phyloP scores from a whole-genome alignment of 768 basidiomycete species.

The Mycena vulgaris region DNA sequence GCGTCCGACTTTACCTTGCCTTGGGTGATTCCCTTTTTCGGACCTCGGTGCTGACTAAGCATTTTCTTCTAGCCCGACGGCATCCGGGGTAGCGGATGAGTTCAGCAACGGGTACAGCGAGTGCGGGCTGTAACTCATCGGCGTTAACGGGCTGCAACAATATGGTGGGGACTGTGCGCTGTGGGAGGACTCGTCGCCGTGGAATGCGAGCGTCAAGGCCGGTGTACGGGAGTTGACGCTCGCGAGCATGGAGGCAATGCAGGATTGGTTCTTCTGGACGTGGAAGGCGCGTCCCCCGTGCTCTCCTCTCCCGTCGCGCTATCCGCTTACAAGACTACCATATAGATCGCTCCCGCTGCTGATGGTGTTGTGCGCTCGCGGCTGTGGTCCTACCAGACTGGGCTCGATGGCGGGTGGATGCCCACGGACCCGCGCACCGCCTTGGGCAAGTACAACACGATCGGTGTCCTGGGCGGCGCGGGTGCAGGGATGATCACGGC shows the following conservation, averaged over 20 bases:
- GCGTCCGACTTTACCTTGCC: no score
- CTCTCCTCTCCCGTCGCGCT: conserved; percentile 76
- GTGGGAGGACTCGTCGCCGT: conserved; percentile 65
- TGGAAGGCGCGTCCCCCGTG: conserved; percentile 81
- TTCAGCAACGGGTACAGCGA: no score
- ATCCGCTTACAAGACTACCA: no score
- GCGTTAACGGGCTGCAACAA: conserved; percentile 48
- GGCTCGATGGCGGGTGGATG: conserved; percentile 71
- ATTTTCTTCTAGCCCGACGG: not conserved
- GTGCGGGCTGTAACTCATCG: conserved; percentile 63
- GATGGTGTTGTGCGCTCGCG: conserved; percentile 66
- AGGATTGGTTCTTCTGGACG: conserved; percentile 83
- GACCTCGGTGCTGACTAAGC: no score
- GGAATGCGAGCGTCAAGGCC: conserved; percentile 58
- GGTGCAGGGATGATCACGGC: not conserved
- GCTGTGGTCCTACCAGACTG: conserved; percentile 63
- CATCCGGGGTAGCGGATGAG: conserved; percentile 76
- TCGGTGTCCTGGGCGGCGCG: conserved; percentile 53
- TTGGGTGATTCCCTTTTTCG: no score
- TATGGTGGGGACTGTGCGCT: conserved; percentile 56
- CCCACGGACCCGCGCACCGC: conserved; percentile 66
- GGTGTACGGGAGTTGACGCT: conserved; percentile 60
- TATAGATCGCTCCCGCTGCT: conserved; percentile 62
- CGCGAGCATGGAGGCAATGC: conserved; percentile 59
- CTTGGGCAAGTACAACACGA: conserved; percentile 64